Base-by-base conservation (phyloP, 495 filamentous ascomycete species). In the Umbilicaria muhlenbergii region DNA sequence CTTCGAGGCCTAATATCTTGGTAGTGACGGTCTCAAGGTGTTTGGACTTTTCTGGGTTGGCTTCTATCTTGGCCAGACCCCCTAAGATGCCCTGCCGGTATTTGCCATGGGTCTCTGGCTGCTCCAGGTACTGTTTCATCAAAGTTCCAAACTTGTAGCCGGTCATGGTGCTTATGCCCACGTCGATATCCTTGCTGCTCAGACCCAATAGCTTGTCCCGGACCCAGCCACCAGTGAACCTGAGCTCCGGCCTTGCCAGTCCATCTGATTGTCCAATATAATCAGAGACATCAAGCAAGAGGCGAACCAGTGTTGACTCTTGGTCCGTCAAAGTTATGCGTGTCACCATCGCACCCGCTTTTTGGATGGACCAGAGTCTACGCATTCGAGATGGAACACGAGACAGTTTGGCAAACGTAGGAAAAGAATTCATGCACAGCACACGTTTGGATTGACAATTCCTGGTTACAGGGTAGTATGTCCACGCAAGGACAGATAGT, bases 221-320 rank as follows among this genome's bases (percentile, higher is more conserved):
- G 21, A 99, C 92, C 91, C 91, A 99, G n/a, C 91, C 91, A 34
- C 91, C 91, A 11, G 92, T 88, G 62, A 89, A 95, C 11, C 91
- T 82, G 14, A 99, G 67, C 3, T 78, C 65, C 1, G 52, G 49
- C 16, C 35, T 46, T 17, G 28, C 13, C 13, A 34, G 35, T n/a
- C 43, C 45, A 21, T 66, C 59, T n/a, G 71, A 65, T 13, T 72
- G 55, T 45, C 78, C 70, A 47, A 86, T 80, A 60, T 77, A 78
- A 18, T 69, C 53, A 33, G 82, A 83, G 32, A 83, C 78, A 59
- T 86, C 81, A 8, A 91, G 67, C 13, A 94, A 70, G 13, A 94
- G 70, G 24, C 65, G 60, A 44, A 77, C 75, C 34, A 94, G 67
- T 31, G 74, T 78, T 32, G 65, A 60, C 58, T 94, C 86, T 36